Evolutionary conservation across 2,329 filamentous ascomycete genomes (phyloP).

Genomic region (Trichoderma atrobrunneum): DNA sequence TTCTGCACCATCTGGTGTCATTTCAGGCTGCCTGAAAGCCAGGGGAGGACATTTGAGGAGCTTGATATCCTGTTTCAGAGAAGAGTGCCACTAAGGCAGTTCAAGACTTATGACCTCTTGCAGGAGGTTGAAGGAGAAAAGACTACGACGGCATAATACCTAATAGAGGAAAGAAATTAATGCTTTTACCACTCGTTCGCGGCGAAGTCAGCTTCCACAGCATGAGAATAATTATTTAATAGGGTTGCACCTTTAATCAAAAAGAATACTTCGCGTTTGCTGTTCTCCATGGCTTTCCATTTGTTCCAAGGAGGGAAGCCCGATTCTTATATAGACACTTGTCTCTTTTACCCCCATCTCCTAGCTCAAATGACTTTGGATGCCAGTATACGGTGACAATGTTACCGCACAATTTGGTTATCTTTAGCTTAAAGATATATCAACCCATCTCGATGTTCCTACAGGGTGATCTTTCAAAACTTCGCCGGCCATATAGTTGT

Average conservation of each 20-base stretch:
- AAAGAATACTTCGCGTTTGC: neutral
- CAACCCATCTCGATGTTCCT: neutral
- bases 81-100: constrained; percentile 20
- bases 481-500: neutral
- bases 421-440: neutral
- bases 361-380: too few species aligned
- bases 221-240: neutral
- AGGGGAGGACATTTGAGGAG: constrained; percentile 32
- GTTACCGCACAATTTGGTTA: neutral
- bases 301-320: neutral
- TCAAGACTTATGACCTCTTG: constrained; percentile 23
- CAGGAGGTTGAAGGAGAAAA: constrained; percentile 15
- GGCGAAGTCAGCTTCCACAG: neutral
- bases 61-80: constrained; percentile 32
- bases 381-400: too few species aligned
- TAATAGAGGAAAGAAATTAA: neutral
- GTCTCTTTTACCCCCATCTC: too few species aligned
- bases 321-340: too few species aligned
- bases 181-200: neutral
- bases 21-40: constrained; percentile 31
- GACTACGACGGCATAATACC: neutral
- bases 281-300: neutral
- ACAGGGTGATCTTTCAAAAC: neutral
- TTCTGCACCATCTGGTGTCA: constrained; percentile 29
- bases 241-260: neutral